phyloP scores from a whole-genome alignment of 2,329 filamentous ascomycete genomes.

The Aspergillus fischeri region DNA sequence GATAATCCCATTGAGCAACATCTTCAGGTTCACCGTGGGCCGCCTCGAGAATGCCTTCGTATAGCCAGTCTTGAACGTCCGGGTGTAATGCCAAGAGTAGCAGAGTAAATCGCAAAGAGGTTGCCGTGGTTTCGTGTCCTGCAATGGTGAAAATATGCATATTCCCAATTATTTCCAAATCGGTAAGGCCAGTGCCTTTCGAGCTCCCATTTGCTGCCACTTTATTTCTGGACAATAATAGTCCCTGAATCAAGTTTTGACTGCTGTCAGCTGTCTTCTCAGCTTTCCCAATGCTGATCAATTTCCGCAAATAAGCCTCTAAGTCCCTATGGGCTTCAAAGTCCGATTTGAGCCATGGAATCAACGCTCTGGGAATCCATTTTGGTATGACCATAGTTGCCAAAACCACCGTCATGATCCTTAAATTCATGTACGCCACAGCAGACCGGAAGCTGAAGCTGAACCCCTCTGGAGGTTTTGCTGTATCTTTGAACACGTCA shows the following conservation, averaged over 20 bases:
- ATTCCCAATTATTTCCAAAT: slow-evolving; percentile 47
- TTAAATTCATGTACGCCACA: slow-evolving; percentile 21
- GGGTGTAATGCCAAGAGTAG: slow-evolving; percentile 44
- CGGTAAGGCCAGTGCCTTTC: slow-evolving; percentile 8
- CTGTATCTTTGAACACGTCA: slow-evolving; percentile 20
- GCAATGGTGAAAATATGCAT: slow-evolving; percentile 49
- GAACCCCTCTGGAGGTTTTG: slow-evolving; percentile 15
- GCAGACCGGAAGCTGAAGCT: slow-evolving; percentile 20
- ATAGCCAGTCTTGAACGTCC: slow-evolving; percentile 44
- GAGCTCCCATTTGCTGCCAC: neutral
- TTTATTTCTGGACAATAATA: slow-evolving; percentile 7
- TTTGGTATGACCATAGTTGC: slow-evolving; percentile 15
- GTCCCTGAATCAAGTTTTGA: slow-evolving; percentile 13
- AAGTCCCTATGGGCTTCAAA: slow-evolving; percentile 25
- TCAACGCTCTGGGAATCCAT: slow-evolving; percentile 17
- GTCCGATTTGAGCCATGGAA: slow-evolving; percentile 29
- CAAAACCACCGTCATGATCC: slow-evolving; percentile 11
- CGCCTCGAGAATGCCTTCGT: slow-evolving; percentile 36
- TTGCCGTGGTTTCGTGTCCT: slow-evolving; percentile 50
- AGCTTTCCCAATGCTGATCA: slow-evolving; percentile 20
- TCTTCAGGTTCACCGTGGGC: slow-evolving; percentile 13
- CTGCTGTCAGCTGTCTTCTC: slow-evolving; percentile 15
- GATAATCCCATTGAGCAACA: slow-evolving; percentile 32
- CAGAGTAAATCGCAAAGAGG: slow-evolving; percentile 42
- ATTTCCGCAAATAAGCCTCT: slow-evolving; percentile 12